A percentile compares a stretch with the other conserved stretches of the same genome.
Conservation (phyloP, 208 protist species). For the Balamuthia mandrillaris region DNA sequence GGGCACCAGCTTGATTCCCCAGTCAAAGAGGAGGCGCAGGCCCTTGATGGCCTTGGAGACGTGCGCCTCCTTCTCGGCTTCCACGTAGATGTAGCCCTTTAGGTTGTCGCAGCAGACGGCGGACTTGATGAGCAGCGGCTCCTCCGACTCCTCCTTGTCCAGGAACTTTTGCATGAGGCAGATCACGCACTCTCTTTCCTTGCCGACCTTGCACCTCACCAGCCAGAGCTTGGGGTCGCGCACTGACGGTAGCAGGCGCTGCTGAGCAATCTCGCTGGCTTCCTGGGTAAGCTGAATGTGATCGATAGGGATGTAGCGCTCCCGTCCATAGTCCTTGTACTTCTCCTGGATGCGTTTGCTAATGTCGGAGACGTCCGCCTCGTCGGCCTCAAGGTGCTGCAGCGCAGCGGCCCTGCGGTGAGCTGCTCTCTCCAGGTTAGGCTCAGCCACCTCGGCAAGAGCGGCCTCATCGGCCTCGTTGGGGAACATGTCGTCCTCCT, state of each 20-base stretch:
- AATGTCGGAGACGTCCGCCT: not conserved
- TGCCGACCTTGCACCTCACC: constrained; percentile 32
- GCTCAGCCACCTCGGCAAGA: not conserved
- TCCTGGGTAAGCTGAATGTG: not conserved
- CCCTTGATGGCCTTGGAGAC: constrained; percentile 63
- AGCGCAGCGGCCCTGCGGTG: not conserved
- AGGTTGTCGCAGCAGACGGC: constrained; percentile 51
- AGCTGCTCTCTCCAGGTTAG: not conserved
- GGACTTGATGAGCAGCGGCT: constrained; percentile 54
- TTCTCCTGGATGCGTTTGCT: not conserved
- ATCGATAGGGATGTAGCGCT: not conserved
- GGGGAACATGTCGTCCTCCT: not conserved
- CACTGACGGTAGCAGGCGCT: constrained; percentile 28
- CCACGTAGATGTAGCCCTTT: constrained; percentile 64
- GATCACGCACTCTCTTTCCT: constrained; percentile 27
- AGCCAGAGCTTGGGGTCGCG: constrained; percentile 39
- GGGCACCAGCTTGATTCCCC: constrained; percentile 49
- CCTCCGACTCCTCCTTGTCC: not conserved
- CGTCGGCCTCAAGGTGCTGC: not conserved
- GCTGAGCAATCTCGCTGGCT: not conserved
- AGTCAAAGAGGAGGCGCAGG: constrained; percentile 29
- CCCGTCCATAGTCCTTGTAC: not conserved
- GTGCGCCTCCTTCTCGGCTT: constrained; percentile 52
- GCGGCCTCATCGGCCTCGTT: not conserved
- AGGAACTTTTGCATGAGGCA: constrained; percentile 60